These are phyloP conservation scores for Didymella segeticola DNA, from an alignment of 2,329 filamentous ascomycete genomes.

Conservation along the genomic window DNA sequence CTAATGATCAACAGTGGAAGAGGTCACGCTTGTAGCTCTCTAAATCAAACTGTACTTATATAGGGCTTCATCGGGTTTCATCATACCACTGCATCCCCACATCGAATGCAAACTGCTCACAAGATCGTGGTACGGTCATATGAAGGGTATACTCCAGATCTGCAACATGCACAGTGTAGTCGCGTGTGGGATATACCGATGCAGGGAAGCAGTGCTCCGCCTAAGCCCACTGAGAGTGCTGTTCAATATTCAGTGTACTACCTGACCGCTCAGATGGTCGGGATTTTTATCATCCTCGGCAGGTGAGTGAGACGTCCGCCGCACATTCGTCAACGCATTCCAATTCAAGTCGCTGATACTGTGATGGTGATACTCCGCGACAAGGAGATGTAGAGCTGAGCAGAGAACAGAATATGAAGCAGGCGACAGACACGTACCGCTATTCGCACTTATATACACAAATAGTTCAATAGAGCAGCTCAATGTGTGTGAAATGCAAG, in stretches of 20 bases:
- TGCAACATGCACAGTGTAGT: not conserved
- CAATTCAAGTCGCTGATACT: not conserved
- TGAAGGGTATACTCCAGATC: not conserved
- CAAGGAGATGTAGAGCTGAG: not conserved
- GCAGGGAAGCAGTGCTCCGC: not conserved
- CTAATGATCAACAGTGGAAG: not conserved
- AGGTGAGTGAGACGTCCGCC: slow-evolving; percentile 1
- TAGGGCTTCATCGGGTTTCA: not conserved
- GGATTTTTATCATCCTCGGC: not conserved
- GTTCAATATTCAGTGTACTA: not conserved
- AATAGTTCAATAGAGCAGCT: too few relatives aligned
- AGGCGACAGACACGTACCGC: not conserved
- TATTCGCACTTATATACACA: not conserved
- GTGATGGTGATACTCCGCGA: not conserved
- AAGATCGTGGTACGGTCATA: not conserved
- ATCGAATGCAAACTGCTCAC: not conserved
- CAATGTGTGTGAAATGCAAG: too few relatives aligned
- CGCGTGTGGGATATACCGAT: not conserved
- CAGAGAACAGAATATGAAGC: not conserved
- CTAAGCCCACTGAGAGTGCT: not conserved
- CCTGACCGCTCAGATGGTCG: not conserved
- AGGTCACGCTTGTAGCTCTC: too few relatives aligned
- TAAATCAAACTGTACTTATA: not conserved
- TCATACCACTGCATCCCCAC: not conserved
- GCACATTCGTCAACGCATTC: not conserved